phyloP scores from a whole-genome alignment of 257 asterid genomes.

The Scutellaria barbata region DNA sequence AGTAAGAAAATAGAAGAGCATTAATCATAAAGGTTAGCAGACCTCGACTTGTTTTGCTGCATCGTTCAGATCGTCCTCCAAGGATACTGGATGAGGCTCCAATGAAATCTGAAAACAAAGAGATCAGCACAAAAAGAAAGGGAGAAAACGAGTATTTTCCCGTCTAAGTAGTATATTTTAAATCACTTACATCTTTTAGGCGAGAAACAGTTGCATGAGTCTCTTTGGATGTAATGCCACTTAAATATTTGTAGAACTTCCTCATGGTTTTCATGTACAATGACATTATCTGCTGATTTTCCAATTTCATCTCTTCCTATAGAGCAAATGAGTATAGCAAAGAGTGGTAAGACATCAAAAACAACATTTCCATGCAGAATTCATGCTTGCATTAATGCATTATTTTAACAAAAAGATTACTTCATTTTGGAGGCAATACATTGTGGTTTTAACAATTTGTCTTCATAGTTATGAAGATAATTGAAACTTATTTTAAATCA shows the following conservation, averaged over 20 bases:
- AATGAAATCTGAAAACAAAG: conserved; percentile 54
- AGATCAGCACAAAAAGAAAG: background rate
- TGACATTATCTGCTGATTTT: conserved; percentile 73
- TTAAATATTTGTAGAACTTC: conserved; percentile 65
- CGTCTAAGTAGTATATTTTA: background rate
- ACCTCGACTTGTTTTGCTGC: conserved; percentile 84
- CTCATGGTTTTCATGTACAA: conserved; percentile 72
- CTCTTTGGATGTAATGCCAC: conserved; percentile 49
- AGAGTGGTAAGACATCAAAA: background rate
- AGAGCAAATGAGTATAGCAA: conserved; percentile 32
- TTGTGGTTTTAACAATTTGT: background rate
- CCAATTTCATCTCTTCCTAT: conserved; percentile 77
- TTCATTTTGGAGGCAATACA: background rate
- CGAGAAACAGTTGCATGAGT: conserved; percentile 56
- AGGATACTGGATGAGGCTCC: conserved; percentile 75
- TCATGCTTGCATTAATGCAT: background rate
- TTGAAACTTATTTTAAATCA: background rate
- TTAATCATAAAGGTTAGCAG: conserved; percentile 19
- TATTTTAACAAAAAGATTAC: conserved; percentile 2
- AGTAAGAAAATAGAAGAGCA: background rate
- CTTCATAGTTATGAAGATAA: background rate
- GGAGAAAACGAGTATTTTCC: background rate
- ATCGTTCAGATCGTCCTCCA: conserved; percentile 83
- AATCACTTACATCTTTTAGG: conserved; percentile 61
- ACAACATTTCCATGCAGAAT: background rate